These are phyloP conservation scores for Tulasnella sp. DNA, from an alignment of 768 basidiomycete genomes.

Conservation along the genomic window DNA sequence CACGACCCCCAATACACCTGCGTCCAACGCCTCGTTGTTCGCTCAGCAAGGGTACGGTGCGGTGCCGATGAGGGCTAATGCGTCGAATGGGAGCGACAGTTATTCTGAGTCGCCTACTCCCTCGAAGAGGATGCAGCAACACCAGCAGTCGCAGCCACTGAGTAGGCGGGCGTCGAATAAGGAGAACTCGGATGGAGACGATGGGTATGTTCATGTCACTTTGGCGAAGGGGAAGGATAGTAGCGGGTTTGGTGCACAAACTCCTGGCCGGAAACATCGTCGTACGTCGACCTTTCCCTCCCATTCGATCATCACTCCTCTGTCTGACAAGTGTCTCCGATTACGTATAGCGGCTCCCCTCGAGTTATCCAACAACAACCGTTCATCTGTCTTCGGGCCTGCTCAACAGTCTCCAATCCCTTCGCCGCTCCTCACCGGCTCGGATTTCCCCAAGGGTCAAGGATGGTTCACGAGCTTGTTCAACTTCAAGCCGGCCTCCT, in stretches of 20 bases:
- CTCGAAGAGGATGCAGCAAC: neutral
- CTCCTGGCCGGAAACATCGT: conserved; percentile 13
- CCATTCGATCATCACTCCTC: neutral
- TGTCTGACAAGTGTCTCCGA: neutral
- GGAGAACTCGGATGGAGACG: neutral
- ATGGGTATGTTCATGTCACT: conserved; percentile 17
- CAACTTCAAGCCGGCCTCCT: conserved; percentile 27
- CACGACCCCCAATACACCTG: neutral
- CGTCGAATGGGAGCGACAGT: neutral
- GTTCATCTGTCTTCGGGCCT: conserved; percentile 8
- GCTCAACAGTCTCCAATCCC: conserved; percentile 16
- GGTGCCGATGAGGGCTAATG: neutral
- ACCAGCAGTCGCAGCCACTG: neutral
- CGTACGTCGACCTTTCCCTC: neutral
- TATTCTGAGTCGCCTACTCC: neutral
- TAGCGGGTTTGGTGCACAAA: neutral
- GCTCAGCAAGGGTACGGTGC: neutral
- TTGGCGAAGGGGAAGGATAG: neutral
- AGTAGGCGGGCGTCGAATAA: neutral
- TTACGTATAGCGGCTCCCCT: conserved; percentile 4
- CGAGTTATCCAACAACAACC: neutral
- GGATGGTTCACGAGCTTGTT: conserved; percentile 29
- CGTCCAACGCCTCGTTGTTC: neutral
- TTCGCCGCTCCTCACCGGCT: conserved; percentile 25
- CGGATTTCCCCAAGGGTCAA: conserved; percentile 21